Evolutionary conservation across 177 flowering plant genomes (phyloP).

Genomic region (Tripterygium wilfordii): DNA sequence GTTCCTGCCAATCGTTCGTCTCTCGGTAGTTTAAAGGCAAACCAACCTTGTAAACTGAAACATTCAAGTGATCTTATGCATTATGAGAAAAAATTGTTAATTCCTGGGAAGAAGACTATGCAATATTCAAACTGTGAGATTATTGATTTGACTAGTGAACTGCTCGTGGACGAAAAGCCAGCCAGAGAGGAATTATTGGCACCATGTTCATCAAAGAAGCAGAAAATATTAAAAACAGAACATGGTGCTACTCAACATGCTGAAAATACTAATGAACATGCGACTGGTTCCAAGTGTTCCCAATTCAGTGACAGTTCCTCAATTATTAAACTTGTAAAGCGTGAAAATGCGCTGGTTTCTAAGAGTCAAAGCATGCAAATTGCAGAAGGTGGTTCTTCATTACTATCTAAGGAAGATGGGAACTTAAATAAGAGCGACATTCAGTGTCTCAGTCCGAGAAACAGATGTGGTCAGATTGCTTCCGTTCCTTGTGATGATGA

Average conservation of each 20-base stretch:
- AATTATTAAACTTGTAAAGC: conserved; percentile 7
- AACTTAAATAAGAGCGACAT: conserved; percentile 6
- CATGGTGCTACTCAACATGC: conserved; percentile 7
- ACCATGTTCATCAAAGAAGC: conserved; percentile 42
- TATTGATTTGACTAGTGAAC: conserved; percentile 32
- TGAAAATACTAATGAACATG: conserved; percentile 9
- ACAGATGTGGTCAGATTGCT: conserved; percentile 13
- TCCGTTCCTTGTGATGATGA: conserved; percentile 22
- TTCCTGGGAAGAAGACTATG: conserved; percentile 12
- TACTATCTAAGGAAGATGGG: conserved; percentile 11
- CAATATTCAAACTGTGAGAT: conserved; percentile 20
- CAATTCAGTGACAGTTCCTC: neutral
- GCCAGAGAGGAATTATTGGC: conserved; percentile 21
- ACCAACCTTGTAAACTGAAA: conserved; percentile 15
- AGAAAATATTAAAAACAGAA: conserved; percentile 27
- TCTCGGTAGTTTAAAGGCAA: conserved; percentile 21
- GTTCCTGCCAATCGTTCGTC: conserved; percentile 75
- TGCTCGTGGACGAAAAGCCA: conserved; percentile 19
- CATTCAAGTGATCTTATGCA: conserved; percentile 16
- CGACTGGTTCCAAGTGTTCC: neutral
- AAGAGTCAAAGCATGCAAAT: conserved; percentile 11
- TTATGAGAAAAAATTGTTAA: conserved; percentile 18
- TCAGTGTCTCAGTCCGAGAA: conserved; percentile 15
- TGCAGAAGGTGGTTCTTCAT: conserved; percentile 14
- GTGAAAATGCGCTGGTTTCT: conserved; percentile 19